These are phyloP conservation scores for Escovopsis sp. DNA, from an alignment of 2,329 filamentous ascomycete species.

Conservation along the genomic window DNA sequence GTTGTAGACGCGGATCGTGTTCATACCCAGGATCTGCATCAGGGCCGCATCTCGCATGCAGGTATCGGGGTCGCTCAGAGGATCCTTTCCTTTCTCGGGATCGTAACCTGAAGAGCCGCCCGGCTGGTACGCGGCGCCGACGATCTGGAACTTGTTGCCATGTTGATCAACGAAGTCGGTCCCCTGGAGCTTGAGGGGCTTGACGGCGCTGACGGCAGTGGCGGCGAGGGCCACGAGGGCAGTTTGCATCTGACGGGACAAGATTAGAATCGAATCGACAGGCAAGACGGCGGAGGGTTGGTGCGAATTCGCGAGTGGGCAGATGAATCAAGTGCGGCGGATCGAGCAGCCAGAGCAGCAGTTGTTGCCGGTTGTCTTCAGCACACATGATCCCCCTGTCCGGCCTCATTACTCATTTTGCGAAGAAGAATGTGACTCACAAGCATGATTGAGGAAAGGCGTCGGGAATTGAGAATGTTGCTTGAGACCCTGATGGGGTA, in stretches of 20 bases:
- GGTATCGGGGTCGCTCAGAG: conserved; percentile 41
- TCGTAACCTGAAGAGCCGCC: conserved; percentile 50
- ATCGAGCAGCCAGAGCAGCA: background rate
- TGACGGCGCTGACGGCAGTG: conserved; percentile 39
- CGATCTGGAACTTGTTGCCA: conserved; percentile 48
- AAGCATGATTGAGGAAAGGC: conserved; percentile 4
- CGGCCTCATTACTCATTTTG: background rate
- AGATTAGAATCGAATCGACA: background rate
- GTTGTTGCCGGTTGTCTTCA: too few relatives aligned
- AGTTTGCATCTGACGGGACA: conserved; percentile 21
- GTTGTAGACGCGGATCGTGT: conserved; percentile 58
- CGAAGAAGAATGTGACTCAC: conserved; percentile 2
- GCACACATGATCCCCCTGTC: background rate
- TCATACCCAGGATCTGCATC: conserved; percentile 50
- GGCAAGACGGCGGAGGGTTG: background rate
- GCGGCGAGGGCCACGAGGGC: conserved; percentile 39
- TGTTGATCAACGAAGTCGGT: conserved; percentile 44
- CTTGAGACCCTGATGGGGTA: background rate
- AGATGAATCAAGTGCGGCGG: background rate
- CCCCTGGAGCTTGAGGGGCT: conserved; percentile 40
- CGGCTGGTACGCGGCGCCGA: conserved; percentile 56
- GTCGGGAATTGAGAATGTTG: conserved; percentile 2
- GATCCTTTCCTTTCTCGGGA: conserved; percentile 37
- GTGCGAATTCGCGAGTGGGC: too few relatives aligned
- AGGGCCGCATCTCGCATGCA: conserved; percentile 52